phyloP scores from a whole-genome alignment of 2,329 filamentous ascomycete genomes.

The Penicillium sp. region DNA sequence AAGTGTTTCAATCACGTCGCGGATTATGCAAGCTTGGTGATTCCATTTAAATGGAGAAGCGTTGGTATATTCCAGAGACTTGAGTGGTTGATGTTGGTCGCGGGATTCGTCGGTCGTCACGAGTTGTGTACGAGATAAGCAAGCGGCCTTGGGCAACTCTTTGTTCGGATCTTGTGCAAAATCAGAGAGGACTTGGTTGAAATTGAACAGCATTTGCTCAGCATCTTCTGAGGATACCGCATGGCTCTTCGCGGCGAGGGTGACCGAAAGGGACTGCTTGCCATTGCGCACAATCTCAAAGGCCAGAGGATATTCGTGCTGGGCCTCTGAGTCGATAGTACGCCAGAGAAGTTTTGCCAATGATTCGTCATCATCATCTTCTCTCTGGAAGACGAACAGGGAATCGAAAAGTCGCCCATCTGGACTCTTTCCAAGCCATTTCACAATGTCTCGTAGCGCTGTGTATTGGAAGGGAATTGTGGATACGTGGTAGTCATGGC shows the following conservation, averaged over 20 bases:
- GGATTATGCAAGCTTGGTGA: slow-evolving; percentile 52
- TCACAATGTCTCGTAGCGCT: slow-evolving; percentile 74
- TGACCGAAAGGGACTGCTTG: slow-evolving; percentile 53
- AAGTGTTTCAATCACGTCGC: slow-evolving; percentile 63
- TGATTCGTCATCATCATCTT: slow-evolving; percentile 29
- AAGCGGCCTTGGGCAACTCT: slow-evolving; percentile 18
- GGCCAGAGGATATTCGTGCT: slow-evolving; percentile 72
- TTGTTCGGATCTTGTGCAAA: slow-evolving; percentile 35
- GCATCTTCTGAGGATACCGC: slow-evolving; percentile 39
- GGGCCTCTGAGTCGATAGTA: slow-evolving; percentile 47
- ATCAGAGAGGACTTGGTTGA: slow-evolving; percentile 41
- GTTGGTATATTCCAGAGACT: not conserved
- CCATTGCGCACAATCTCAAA: slow-evolving; percentile 65
- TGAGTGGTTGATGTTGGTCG: not conserved
- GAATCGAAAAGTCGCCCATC: slow-evolving; percentile 69
- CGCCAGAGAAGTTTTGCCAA: slow-evolving; percentile 54
- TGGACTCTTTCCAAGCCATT: slow-evolving; percentile 64
- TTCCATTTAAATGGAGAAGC: slow-evolving; percentile 58
- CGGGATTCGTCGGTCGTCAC: slow-evolving; percentile 3
- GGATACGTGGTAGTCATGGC: slow-evolving; percentile 69
- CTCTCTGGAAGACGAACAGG: slow-evolving; percentile 76
- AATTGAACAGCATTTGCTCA: slow-evolving; percentile 43
- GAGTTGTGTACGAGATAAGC: not conserved
- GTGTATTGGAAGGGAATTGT: slow-evolving; percentile 74
- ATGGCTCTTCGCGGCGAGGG: slow-evolving; percentile 58